Percentiles rank a stretch among this genome's conserved stretches.
These are phyloP conservation scores for Phytophthora megakarya DNA, from an alignment of 352 stramenopile genomes.

Conservation along the genomic window DNA sequence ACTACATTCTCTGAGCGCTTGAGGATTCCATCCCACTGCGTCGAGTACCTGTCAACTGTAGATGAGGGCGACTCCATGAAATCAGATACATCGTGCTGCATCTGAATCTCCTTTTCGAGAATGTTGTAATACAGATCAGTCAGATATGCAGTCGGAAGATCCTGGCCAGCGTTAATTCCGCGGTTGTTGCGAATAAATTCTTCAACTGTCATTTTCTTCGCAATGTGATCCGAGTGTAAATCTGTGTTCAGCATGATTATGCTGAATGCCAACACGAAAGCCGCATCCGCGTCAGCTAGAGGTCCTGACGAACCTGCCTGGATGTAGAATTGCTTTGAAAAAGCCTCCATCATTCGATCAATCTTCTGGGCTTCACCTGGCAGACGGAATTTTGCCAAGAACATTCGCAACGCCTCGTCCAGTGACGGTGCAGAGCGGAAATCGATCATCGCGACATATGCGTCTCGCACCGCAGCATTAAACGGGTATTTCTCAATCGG, in stretches of 20 bases:
- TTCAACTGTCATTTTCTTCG: constrained; percentile 89
- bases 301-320: constrained; percentile 64
- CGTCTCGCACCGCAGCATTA: constrained; percentile 85
- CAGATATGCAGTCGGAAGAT: constrained; percentile 76
- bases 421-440: constrained; percentile 90
- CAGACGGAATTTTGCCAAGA: constrained; percentile 95
- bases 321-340: constrained; percentile 92
- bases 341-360: constrained; percentile 97
- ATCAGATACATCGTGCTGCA: constrained; percentile 88
- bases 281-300: constrained; percentile 90
- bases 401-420: constrained; percentile 92
- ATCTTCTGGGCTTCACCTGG: constrained; percentile 99
- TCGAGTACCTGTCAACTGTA: constrained; percentile 85
- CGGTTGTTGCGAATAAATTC: constrained; percentile 90
- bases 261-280: constrained; percentile 97
- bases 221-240: constrained; percentile 93
- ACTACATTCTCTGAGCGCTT: constrained; percentile 89
- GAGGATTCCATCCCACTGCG: constrained; percentile 86
- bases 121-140: constrained; percentile 85
- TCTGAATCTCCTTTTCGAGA: constrained; percentile 84
- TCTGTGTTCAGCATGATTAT: constrained; percentile 99
- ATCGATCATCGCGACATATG: constrained; percentile 94
- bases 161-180: constrained; percentile 82
- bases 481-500: constrained; percentile 97
- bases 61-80: constrained; percentile 68